Evolutionary conservation across 805 yeast species (phyloP).

Genomic region (Myxozyma vanderwaltii): DNA sequence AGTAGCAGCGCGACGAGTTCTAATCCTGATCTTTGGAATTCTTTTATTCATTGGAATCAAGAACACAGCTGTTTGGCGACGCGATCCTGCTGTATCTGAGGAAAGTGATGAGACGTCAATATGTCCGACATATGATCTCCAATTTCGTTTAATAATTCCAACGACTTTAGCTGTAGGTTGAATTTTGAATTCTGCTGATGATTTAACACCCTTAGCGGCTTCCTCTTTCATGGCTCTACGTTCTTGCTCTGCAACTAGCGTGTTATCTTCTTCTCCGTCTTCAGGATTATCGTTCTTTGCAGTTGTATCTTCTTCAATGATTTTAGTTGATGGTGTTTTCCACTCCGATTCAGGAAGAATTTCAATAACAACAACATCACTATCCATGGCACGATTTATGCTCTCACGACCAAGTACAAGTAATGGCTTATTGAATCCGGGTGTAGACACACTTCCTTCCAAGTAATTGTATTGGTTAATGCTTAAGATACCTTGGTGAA

Average conservation of each 20-base stretch:
- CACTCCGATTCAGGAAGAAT: conserved; percentile 81
- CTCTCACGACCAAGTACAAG: conserved; percentile 79
- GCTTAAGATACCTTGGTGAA: conserved; percentile 81
- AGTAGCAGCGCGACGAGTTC: conserved; percentile 82
- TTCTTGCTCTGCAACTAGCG: conserved; percentile 65
- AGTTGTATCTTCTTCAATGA: conserved; percentile 71
- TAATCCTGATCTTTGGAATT: conserved; percentile 81
- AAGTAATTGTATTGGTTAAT: conserved; percentile 84
- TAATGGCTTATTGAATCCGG: conserved; percentile 77
- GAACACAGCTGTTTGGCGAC: conserved; percentile 59
- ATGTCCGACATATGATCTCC: conserved; percentile 97
- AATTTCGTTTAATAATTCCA: conserved; percentile 82
- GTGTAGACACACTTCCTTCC: conserved; percentile 77
- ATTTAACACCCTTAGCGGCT: conserved; percentile 51
- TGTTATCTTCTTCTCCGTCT: conserved; percentile 51
- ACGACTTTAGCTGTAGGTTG: conserved; percentile 96
- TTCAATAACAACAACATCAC: conserved; percentile 90
- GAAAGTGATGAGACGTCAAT: conserved; percentile 73
- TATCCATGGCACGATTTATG: conserved; percentile 86
- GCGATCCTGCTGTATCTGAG: conserved; percentile 48
- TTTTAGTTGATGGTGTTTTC: conserved; percentile 80
- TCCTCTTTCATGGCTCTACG: conserved; percentile 73
- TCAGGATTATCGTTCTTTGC: conserved; percentile 55
- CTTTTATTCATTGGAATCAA: conserved; percentile 87
- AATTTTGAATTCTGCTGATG: conserved; percentile 51